Evolutionary conservation across 768 basidiomycete species (phyloP).

Genomic region (Tubosaeta brunneosetosa): DNA sequence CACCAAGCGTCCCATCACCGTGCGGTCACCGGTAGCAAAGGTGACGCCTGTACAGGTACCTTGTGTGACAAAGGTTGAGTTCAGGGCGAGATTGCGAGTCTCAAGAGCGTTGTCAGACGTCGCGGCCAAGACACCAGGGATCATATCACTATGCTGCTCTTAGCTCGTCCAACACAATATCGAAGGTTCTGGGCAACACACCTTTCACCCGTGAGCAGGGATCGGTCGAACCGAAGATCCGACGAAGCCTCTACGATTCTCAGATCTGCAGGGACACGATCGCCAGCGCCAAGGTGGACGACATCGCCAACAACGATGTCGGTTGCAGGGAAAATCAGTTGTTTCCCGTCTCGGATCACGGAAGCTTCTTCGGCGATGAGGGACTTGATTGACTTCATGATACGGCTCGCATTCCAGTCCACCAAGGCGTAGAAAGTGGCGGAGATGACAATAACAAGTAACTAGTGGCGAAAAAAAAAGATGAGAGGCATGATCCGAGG

Average conservation of each 20-base stretch:
- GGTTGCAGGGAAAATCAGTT: conserved; percentile 44
- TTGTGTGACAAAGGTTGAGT: conserved; percentile 40
- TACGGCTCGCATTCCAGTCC: conserved; percentile 45
- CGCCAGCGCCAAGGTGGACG: conserved; percentile 48
- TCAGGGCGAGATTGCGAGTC: conserved; percentile 46
- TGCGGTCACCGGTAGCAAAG: conserved; percentile 41
- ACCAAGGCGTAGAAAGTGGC: conserved; percentile 47
- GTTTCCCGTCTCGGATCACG: conserved; percentile 47
- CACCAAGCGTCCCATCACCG: conserved; percentile 51
- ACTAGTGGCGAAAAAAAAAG: conserved; percentile 18
- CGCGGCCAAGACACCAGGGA: conserved; percentile 40
- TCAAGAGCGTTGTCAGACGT: conserved; percentile 49
- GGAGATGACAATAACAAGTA: conserved; percentile 40
- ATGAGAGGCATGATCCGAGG: conserved; percentile 6
- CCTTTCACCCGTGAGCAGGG: conserved; percentile 51
- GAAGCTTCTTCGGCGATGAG: conserved; percentile 58
- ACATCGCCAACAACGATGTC: conserved; percentile 58
- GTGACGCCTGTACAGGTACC: conserved; percentile 39
- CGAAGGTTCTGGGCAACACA: conserved; percentile 9
- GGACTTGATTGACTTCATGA: conserved; percentile 54
- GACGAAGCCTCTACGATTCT: conserved; percentile 48
- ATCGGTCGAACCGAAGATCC: conserved; percentile 50
- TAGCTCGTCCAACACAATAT: neutral
- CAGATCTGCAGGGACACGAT: conserved; percentile 57
- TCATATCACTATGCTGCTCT: conserved; percentile 31